Conservation (phyloP, 179 eudicot species). For the Amaranthus tricolor region DNA sequence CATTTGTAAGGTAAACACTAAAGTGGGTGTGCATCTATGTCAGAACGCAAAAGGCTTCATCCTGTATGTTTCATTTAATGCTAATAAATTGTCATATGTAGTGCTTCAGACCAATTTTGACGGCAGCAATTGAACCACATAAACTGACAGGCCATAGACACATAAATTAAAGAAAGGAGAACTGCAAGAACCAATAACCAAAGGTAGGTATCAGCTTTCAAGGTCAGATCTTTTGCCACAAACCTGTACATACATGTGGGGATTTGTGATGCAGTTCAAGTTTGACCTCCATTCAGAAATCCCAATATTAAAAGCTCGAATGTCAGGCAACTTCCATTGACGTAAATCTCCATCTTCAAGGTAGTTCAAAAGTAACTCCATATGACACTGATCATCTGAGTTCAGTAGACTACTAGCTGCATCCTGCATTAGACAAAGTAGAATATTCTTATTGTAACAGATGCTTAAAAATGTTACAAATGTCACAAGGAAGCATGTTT, state of each 20-base stretch:
- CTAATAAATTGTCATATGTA: not conserved
- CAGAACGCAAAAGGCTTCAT: not conserved
- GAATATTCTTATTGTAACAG: not conserved
- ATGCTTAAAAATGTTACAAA: not conserved
- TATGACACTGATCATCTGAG: conserved; percentile 38
- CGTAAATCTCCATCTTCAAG: conserved; percentile 83
- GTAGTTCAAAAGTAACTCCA: conserved; percentile 60
- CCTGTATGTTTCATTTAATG: not conserved
- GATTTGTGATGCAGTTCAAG: conserved; percentile 72
- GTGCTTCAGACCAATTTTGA: not conserved
- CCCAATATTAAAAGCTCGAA: conserved; percentile 60
- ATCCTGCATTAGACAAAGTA: conserved; percentile 36
- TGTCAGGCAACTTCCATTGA: conserved; percentile 58
- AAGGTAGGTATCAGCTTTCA: conserved; percentile 2
- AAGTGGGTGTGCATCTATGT: not conserved
- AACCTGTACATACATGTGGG: conserved; percentile 77
- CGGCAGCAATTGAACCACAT: not conserved
- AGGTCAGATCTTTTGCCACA: conserved; percentile 12
- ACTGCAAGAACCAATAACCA: not conserved
- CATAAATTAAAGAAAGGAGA: not conserved
- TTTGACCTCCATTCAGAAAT: conserved; percentile 59
- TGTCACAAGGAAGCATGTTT: not conserved
- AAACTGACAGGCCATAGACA: not conserved
- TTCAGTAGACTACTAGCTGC: conserved; percentile 38
- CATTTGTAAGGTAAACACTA: no score